phyloP scores from a whole-genome alignment of 1,284 basidiomycete genomes.

The Tremellales sp. region DNA sequence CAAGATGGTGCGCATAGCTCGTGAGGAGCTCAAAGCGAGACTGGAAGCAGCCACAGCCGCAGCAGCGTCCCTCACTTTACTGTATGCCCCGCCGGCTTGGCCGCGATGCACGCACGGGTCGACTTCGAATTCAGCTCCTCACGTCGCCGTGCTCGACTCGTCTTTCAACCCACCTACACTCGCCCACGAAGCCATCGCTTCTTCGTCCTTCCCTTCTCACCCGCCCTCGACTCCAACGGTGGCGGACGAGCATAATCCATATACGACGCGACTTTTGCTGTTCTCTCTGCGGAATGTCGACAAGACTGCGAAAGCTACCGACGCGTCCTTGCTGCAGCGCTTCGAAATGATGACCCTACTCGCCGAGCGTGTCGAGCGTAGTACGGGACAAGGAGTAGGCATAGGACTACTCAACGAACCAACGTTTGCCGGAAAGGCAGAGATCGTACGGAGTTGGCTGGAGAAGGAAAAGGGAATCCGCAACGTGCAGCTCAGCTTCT shows the following conservation, averaged over 20 bases:
- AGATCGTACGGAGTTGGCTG: slow-evolving; percentile 56
- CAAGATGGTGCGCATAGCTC: slow-evolving; percentile 24
- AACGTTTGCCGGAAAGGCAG: slow-evolving; percentile 80
- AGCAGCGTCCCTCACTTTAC: slow-evolving; percentile 69
- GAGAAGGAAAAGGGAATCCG: slow-evolving; percentile 36
- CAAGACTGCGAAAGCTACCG: slow-evolving; percentile 65
- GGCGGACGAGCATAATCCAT: slow-evolving; percentile 34
- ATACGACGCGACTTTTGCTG: slow-evolving; percentile 74
- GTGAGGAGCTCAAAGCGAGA: slow-evolving; percentile 13
- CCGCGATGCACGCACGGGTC: background rate
- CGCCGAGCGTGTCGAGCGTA: slow-evolving; percentile 52
- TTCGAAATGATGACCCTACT: slow-evolving; percentile 76
- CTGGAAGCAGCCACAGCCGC: slow-evolving; percentile 56
- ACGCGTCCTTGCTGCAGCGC: slow-evolving; percentile 69
- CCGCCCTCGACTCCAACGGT: slow-evolving; percentile 9
- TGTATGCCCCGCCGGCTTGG: slow-evolving; percentile 28
- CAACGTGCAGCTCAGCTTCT: slow-evolving; percentile 45
- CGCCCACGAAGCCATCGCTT: slow-evolving; percentile 77
- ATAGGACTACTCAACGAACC: slow-evolving; percentile 82
- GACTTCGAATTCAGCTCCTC: slow-evolving; percentile 9
- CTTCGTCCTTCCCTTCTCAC: slow-evolving; percentile 37
- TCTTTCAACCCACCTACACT: slow-evolving; percentile 91
- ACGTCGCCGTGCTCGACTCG: slow-evolving; percentile 69
- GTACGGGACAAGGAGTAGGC: slow-evolving; percentile 57
- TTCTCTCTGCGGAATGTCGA: slow-evolving; percentile 87